phyloP scores from a whole-genome alignment of 352 stramenopile genomes.

The Globisporangium alternatum region DNA sequence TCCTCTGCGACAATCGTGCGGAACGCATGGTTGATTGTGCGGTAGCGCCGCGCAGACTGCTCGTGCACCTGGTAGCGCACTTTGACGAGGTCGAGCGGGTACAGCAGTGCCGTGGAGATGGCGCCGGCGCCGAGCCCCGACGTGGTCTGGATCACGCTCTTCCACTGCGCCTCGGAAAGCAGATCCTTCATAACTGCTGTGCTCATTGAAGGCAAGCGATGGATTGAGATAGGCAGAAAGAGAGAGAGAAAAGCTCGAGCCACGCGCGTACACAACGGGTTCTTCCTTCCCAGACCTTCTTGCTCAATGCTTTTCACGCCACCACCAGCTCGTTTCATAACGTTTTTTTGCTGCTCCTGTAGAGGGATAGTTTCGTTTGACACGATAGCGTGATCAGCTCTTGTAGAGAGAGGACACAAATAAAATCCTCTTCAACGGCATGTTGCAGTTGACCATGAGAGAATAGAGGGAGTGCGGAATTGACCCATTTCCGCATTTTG shows the following conservation, averaged over 20 bases:
- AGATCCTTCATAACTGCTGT: constrained; percentile 32
- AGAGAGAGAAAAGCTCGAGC: not conserved
- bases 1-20: constrained; percentile 82
- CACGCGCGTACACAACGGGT: not conserved
- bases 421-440: not conserved
- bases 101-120: constrained; percentile 85
- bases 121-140: constrained; percentile 74
- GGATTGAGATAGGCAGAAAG: not conserved
- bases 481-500: constrained; percentile 1
- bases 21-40: constrained; percentile 69
- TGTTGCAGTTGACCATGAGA: constrained; percentile 5
- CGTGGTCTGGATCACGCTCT: constrained; percentile 58
- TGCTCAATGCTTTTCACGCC: constrained; percentile 10
- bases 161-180: constrained; percentile 62
- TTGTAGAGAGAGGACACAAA: not conserved
- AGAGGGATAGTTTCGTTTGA: constrained; percentile 1
- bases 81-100: constrained; percentile 98
- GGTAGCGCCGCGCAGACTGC: constrained; percentile 61
- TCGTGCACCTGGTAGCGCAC: constrained; percentile 97
- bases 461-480: not conserved
- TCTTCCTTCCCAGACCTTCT: not conserved
- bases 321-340: constrained; percentile 13
- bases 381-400: constrained; percentile 1
- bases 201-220: constrained; percentile 11
- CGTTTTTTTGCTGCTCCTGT: constrained; percentile 9